Evolutionary conservation across 2,329 filamentous ascomycete species (phyloP), one percentile per base, ranked within the genome.

Genomic region (Colletotrichum sp.): DNA sequence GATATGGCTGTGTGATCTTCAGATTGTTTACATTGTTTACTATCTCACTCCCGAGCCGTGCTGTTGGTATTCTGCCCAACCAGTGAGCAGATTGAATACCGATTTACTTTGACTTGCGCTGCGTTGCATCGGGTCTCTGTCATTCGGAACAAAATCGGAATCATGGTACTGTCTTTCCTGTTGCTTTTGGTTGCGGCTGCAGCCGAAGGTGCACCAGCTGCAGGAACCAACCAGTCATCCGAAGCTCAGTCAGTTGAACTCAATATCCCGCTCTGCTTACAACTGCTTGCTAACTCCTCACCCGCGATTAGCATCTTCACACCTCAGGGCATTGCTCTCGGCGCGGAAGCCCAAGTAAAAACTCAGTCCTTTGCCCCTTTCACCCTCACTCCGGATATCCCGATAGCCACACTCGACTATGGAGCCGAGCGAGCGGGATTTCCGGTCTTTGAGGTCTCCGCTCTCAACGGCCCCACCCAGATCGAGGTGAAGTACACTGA

Each of bases 401-500:
- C 71, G 39, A 16, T 76, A 18, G 78, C 78, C 4, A 83, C 82
- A 1, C 61, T 84, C 1, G 82, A 84, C 64, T 84, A 85, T 71
- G 81, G 82, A 10, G 78, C 72, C 10, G 83, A 85, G 67, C 78
- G 82, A 9, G 83, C 80, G 60, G 84, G 83, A 3, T 81, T 81
- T 63, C 83, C 84, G 6, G 80, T 82, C 59, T 82, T 85, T 65
- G 79, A 82, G 3, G 79, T 85, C 4, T 60, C 72, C 15, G 63
- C 75, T 9, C 36, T 83, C n/a, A 76, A 71, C 21, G 77, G 76
- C 9, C 75, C 77, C 10, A 79, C 80, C 1, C 83, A 85, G 75
- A 79, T 85, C 43, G 83, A 85, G 72, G 77, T 83, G 26, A 85
- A 83, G 67, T 85, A 85, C 69, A 78, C 81, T 1, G 84, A 86